These are phyloP conservation scores for Lolium multiflorum DNA, from an alignment of 176 grass and related monocot species.

Conservation along the genomic window DNA sequence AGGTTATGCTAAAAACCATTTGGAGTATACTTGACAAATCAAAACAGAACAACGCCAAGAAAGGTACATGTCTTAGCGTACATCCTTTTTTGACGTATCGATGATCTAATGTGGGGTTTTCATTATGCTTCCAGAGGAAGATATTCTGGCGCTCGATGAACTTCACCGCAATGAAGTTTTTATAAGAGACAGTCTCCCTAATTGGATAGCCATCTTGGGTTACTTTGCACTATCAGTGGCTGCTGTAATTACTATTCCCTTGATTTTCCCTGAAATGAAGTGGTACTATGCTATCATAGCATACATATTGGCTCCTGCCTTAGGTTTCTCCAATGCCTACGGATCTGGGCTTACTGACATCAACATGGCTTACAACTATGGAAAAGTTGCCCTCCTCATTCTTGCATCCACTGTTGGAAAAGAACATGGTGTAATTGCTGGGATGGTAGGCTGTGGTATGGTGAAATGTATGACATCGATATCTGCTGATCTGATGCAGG, in stretches of 20 bases:
- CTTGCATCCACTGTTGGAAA: slow-evolving; percentile 79
- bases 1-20: slow-evolving; percentile 60
- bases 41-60: slow-evolving; percentile 60
- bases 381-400: slow-evolving; percentile 87
- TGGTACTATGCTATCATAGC: slow-evolving; percentile 92
- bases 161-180: slow-evolving; percentile 80
- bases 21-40: slow-evolving; percentile 60
- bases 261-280: slow-evolving; percentile 89
- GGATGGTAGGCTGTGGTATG: slow-evolving; percentile 85
- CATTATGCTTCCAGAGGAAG: slow-evolving; percentile 67
- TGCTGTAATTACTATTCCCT: slow-evolving; percentile 65
- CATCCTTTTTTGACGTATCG: not conserved
- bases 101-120: slow-evolving; percentile 21
- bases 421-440: slow-evolving; percentile 84
- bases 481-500: slow-evolving; percentile 96
- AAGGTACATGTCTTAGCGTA: slow-evolving; percentile 58
- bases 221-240: slow-evolving; percentile 60
- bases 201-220: slow-evolving; percentile 70
- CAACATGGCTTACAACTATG: slow-evolving; percentile 98
- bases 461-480: slow-evolving; percentile 90
- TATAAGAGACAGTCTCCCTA: slow-evolving; percentile 63
- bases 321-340: slow-evolving; percentile 97
- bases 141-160: slow-evolving; percentile 43
- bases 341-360: slow-evolving; percentile 95
- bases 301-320: slow-evolving; percentile 80